Base-by-base conservation (phyloP, 1,284 basidiomycete genomes). In the Naganishia liquefaciens region DNA sequence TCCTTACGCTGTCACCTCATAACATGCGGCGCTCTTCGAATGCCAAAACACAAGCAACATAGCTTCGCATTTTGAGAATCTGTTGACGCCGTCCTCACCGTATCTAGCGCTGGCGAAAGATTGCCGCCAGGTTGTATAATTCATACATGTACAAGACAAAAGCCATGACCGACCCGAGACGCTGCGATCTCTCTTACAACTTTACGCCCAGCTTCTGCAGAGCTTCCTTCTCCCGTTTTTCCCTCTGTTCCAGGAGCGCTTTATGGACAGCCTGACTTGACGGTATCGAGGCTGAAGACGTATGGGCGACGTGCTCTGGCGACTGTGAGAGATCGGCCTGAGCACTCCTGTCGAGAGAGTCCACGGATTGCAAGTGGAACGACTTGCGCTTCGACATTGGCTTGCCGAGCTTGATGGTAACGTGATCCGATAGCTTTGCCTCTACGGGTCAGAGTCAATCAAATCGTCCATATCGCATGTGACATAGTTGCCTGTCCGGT, bases 331-430 rank as follows among this genome's bases (percentile, higher is more conserved):
- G 50, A 23, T 49, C 63, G 9, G 63, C 54, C 11, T 27, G 63
- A n/a, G 54, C 27, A 19, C 19, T 47, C 13, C 44, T 60, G 40
- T 54, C 63, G 15, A 60, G 53, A 1, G 58, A 54, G 17, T 51
- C 58, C 43, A 68, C 62, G 23, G 53, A 47, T 44, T 61, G 33
- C n/a, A 68, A 51, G 52, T 64, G 62, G 68, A 71, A 76, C 27
- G 68, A 65, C 68, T 76, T 76, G 50, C 70, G 68, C 54, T 64
- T 66, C 2, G 74, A 75, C 52, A 71, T 67, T 17, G 72, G 70
- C 64, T 69, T 69, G 46, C 73, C 72, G 68, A 74, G 73, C 33
- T 73, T 69, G 68, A 76, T 76, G 0, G 72, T 70, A 7, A 76
- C 75, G 61, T 67, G 64, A 67, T 76, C 74, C 43, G 70, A 71